Conservation (phyloP, 371 early-diverging fungal species). For the Apophysomyces sp. region DNA sequence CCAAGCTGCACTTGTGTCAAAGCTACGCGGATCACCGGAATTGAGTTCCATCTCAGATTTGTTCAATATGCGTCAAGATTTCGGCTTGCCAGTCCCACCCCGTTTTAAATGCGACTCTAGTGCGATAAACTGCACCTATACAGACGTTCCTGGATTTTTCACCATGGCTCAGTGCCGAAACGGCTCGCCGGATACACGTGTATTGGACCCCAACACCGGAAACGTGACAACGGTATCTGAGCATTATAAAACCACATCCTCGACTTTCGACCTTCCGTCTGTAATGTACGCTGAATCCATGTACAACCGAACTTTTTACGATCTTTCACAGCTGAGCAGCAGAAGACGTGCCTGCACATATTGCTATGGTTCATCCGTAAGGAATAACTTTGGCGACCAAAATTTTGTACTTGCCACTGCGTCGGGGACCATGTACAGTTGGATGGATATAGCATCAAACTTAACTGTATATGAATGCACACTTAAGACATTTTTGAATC, state of each 20-base stretch:
- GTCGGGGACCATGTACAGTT: not conserved
- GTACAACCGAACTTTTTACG: slow-evolving; percentile 19
- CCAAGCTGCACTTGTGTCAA: not conserved
- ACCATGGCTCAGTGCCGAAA: not conserved
- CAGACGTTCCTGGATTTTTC: not conserved
- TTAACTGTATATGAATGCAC: slow-evolving; percentile 6
- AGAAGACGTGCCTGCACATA: not conserved
- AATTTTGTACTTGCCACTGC: slow-evolving; percentile 11
- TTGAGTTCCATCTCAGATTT: too few relatives aligned
- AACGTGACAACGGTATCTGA: not conserved
- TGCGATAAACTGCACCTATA: not conserved
- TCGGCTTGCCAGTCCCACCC: not conserved
- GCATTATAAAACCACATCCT: not conserved
- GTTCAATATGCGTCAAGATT: not conserved
- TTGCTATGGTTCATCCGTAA: slow-evolving; percentile 10
- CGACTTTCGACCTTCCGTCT: not conserved
- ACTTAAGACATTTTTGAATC: not conserved
- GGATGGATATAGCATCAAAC: not conserved
- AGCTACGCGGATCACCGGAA: too few relatives aligned
- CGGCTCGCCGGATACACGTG: not conserved
- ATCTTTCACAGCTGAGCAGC: slow-evolving; percentile 9
- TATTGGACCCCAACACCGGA: not conserved
- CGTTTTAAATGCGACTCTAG: not conserved
- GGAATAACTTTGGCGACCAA: slow-evolving; percentile 26
- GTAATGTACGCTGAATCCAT: slow-evolving; percentile 24